Base-by-base conservation (phyloP, 805 yeast species). In the Sugiyamaella qingdaonensis region DNA sequence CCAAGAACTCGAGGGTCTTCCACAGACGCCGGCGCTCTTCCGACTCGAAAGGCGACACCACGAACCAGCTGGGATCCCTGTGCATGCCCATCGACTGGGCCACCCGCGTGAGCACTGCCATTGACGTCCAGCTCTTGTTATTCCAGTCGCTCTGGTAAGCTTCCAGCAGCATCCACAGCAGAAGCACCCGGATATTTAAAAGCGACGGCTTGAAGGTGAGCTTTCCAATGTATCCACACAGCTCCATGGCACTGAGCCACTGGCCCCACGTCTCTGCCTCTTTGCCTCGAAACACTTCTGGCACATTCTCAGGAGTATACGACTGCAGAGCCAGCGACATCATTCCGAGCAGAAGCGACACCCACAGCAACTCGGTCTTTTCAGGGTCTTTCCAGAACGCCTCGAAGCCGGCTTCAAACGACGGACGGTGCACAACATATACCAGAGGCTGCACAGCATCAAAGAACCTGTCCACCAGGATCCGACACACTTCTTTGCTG, bases 1-100 rank as follows among this genome's bases (percentile, higher is more conserved):
- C 71, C 18, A 67, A 39, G 13, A 54, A 56, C 9, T 52, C 49
- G 11, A 65, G 50, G 10, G 55, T 10, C 5, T 62, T 54, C 70
- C 70, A 67, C 14, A 65, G 46, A 19, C 61, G 52, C 16, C 69
- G 53, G 27, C 70, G 52, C 37, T 58, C 58, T 33, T 67, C 70
- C 4, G 64, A 58, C 43, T 67, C 69, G 43, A 60, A 66, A 9
- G 61, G 59, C 9, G 67, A 53, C 47, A 67, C 50, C 31, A 53
- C 57, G 54, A 67, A 67, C 67, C 68, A 65, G 29, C 61, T 60
- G 7, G 71, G 68, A 47, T 67, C 71, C 18, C 71, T 57, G 49
- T 67, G 70, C n/a, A 67, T 54, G 9, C 71, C 71, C 71, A 67
- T 67, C 5, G 65, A 58, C 53, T 66, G 70, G 2, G 67, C 64